Base-by-base conservation (phyloP, 305 asterid genomes). In the Fraxinus ornus region DNA sequence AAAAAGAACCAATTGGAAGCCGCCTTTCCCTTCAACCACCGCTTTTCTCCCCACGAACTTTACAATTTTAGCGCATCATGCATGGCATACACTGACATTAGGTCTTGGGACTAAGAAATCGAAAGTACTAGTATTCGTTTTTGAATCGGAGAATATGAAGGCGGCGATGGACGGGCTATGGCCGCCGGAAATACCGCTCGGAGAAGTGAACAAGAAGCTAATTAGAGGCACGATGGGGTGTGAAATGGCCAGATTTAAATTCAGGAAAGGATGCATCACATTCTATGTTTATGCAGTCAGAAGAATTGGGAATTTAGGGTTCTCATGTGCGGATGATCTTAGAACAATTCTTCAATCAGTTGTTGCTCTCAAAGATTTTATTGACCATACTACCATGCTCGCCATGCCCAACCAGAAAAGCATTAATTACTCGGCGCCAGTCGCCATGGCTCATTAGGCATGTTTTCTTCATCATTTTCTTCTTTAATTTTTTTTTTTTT, bases 311-410 rank as follows among this genome's bases (percentile, higher is more conserved):
- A 83, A 81, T 47, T 26, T 77, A 19, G 96, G 97, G 22, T 94
- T 95, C 78, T 17, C 78, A 0, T 86, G 90, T 81, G 97, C 96
- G 32, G 98, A 93, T 37, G 99, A 95, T 92, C 91, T 95, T 39
- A 88, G 87, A 81, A 74, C 81, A 30, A 89, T 95, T 21, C 33
- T 95, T 81, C 92, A 93, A 83, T 74, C 97, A 6, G 98, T 94
- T 74, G 97, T 89, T 86, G 97, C 89, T 79, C 90, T 95, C 24
- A 94, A 92, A 37, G 99, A 95, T 90, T 95, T 95, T 88, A 89
- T 95, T 33, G 98, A 95, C 85, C 99, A 95, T 81, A 95, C 99
- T 83, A 97, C 97, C 36, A 94, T 95, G 98, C 91, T 95, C 79
- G 98, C 99, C 33, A 68, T 94, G 95, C 99, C 99, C 1, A 88